Evolutionary conservation across 768 basidiomycete species (phyloP).

Genomic region (Pulveroboletus ravenelii): DNA sequence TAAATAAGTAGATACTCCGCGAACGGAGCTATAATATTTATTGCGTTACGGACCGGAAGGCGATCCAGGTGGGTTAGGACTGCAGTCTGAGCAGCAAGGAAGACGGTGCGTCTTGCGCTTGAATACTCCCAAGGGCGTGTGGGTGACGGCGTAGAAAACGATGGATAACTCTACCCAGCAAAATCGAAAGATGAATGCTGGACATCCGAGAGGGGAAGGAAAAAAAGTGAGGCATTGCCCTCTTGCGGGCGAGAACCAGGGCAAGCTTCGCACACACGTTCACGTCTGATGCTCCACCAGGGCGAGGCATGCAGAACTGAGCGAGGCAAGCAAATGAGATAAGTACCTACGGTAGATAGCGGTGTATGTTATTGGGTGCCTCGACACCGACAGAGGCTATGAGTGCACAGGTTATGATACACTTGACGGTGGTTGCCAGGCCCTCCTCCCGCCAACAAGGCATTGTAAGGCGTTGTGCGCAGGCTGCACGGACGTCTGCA

Average conservation of each 20-base stretch:
- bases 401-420: not conserved
- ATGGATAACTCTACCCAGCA: conserved; percentile 1
- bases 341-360: not conserved
- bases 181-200: not conserved
- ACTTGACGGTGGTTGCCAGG: not conserved
- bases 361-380: not conserved
- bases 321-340: not conserved
- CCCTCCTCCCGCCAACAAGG: not conserved
- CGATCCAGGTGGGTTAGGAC: not conserved
- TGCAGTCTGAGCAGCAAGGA: not conserved
- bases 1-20: conserved; percentile 1
- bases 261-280: conserved; percentile 27
- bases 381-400: not conserved
- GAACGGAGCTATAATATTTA: not conserved
- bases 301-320: conserved; percentile 8
- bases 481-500: not conserved
- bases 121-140: not conserved
- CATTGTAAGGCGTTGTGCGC: not conserved
- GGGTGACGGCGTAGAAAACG: not conserved
- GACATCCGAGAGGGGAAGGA: conserved; percentile 8
- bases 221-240: conserved; percentile 10
- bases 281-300: conserved; percentile 18
- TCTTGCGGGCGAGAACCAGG: conserved; percentile 10
- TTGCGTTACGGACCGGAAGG: not conserved
- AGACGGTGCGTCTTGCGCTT: not conserved